These are phyloP conservation scores for Umbilicaria muhlenbergii DNA, from an alignment of 495 filamentous ascomycete species.

Conservation along the genomic window DNA sequence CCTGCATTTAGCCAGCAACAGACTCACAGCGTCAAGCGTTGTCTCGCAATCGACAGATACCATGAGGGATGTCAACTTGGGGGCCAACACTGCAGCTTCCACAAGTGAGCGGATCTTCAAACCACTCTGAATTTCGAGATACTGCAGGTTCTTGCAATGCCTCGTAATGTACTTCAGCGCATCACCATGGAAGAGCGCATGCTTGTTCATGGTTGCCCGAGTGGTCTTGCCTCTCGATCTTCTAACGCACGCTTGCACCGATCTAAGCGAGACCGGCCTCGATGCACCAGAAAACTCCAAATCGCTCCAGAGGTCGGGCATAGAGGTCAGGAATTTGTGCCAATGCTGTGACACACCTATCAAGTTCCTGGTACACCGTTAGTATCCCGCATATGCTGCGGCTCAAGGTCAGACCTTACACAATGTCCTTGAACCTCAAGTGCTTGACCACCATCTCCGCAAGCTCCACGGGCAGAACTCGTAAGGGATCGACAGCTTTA, in stretches of 20 bases:
- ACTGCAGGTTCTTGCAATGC: slow-evolving; percentile 10
- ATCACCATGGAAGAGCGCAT: slow-evolving; percentile 4
- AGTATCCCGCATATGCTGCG: not conserved
- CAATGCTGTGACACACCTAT: slow-evolving; percentile 38
- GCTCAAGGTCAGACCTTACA: slow-evolving; percentile 21
- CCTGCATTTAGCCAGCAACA: slow-evolving; percentile 23
- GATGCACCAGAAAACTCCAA: slow-evolving; percentile 33
- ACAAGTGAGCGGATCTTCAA: slow-evolving; percentile 8
- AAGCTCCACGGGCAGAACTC: slow-evolving; percentile 32
- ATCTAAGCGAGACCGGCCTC: slow-evolving; percentile 21
- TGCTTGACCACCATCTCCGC: slow-evolving; percentile 27
- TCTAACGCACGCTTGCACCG: slow-evolving; percentile 28
- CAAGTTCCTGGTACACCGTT: slow-evolving; percentile 20
- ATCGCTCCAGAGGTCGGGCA: slow-evolving; percentile 31
- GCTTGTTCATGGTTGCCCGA: slow-evolving; percentile 22
- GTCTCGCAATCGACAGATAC: slow-evolving; percentile 22
- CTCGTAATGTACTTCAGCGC: slow-evolving; percentile 8
- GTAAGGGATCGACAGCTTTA: slow-evolving; percentile 29
- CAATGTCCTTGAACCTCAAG: slow-evolving; percentile 31
- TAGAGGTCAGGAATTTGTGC: slow-evolving; percentile 27
- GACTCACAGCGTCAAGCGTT: slow-evolving; percentile 18
- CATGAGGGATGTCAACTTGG: slow-evolving; percentile 25
- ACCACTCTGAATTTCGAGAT: slow-evolving; percentile 9
- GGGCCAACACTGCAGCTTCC: slow-evolving; percentile 9
- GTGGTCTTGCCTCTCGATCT: slow-evolving; percentile 25